These are phyloP conservation scores for Hymenotorrendiella dingleyae DNA, from an alignment of 2,329 filamentous ascomycete species.

Conservation along the genomic window DNA sequence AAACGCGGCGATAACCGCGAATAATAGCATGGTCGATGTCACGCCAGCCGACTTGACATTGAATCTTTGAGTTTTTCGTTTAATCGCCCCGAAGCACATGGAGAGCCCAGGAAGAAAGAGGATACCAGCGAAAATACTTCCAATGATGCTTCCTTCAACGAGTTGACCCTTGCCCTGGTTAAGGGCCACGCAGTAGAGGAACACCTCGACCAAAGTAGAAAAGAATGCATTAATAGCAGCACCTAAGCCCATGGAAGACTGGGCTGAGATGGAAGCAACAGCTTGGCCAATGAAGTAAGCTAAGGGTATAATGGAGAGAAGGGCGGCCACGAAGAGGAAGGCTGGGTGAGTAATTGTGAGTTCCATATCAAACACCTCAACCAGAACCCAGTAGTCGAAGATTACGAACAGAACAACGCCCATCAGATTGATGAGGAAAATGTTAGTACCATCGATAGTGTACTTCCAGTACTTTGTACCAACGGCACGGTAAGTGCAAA, in stretches of 20 bases:
- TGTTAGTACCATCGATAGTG: constrained; percentile 95
- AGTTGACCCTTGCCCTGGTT: constrained; percentile 87
- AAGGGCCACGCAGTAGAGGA: constrained; percentile 91
- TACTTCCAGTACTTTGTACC: constrained; percentile 99
- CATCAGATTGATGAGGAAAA: constrained; percentile 97
- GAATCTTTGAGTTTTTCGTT: constrained; percentile 96
- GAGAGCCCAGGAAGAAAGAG: constrained; percentile 90
- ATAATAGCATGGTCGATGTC: constrained; percentile 95
- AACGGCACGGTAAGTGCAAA: constrained; percentile 95
- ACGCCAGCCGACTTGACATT: constrained; percentile 95
- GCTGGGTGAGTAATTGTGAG: constrained; percentile 74
- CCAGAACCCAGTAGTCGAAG: constrained; percentile 81
- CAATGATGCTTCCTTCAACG: constrained; percentile 94
- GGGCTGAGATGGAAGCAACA: constrained; percentile 95
- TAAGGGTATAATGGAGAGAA: constrained; percentile 90
- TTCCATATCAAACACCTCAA: constrained; percentile 58
- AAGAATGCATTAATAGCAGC: constrained; percentile 98
- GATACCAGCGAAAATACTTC: constrained; percentile 95
- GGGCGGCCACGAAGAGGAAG: constrained; percentile 75
- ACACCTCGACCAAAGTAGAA: constrained; percentile 95
- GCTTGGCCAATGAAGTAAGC: constrained; percentile 99
- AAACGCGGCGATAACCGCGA: constrained; percentile 92
- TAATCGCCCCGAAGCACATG: constrained; percentile 98
- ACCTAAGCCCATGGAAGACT: constrained; percentile 96
- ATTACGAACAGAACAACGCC: constrained; percentile 91